phyloP scores from a whole-genome alignment of 2,329 filamentous ascomycete species.

The Venturia nashicola region DNA sequence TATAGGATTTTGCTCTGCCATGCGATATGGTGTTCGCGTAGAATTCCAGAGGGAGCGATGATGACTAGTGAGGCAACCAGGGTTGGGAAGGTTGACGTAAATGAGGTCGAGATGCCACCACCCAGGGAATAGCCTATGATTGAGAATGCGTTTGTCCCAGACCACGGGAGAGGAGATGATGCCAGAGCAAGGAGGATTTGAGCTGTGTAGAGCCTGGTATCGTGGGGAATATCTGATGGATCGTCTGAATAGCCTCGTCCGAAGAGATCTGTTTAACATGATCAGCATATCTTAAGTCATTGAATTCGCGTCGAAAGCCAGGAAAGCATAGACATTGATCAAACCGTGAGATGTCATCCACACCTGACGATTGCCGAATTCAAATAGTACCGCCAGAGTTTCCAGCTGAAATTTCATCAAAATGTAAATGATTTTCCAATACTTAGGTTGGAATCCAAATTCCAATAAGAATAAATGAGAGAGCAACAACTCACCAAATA shows the following conservation, averaged over 20 bases:
- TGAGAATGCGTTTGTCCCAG: constrained; percentile 47
- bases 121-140: constrained; percentile 72
- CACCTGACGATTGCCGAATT: background rate
- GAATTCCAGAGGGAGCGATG: constrained; percentile 66
- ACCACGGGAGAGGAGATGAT: constrained; percentile 60
- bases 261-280: constrained; percentile 44
- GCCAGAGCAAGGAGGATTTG: constrained; percentile 60
- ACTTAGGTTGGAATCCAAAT: no score
- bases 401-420: background rate
- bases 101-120: constrained; percentile 59
- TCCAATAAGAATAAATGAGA: background rate
- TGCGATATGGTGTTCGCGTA: constrained; percentile 51
- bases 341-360: background rate
- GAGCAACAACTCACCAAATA: constrained; percentile 48
- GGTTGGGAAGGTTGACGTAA: constrained; percentile 55
- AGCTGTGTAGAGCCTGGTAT: constrained; percentile 58
- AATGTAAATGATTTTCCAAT: no score
- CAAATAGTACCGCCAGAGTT: background rate
- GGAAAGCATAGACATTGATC: constrained; percentile 1
- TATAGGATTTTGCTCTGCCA: constrained; percentile 53
- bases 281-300: constrained; percentile 10
- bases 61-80: constrained; percentile 60
- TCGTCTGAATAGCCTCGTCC: constrained; percentile 68
- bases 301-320: background rate
- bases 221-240: constrained; percentile 51